Percentiles rank a stretch among this genome's conserved stretches.
Conservation (phyloP, 371 early-diverging fungal genomes). For the Apophysomyces trapeziformis region DNA sequence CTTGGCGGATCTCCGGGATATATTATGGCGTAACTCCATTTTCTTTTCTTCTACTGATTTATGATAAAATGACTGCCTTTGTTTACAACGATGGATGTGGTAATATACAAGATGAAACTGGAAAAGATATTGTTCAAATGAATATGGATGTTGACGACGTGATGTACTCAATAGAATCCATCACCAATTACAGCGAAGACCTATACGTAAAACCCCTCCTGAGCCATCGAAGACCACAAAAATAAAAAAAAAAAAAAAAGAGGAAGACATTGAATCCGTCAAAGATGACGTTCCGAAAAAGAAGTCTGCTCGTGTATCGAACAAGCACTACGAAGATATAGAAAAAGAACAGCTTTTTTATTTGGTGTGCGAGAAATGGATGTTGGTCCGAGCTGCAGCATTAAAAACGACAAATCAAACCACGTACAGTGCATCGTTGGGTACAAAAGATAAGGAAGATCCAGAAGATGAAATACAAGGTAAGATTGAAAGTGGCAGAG, state of each 20-base stretch:
- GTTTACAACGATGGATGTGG: conserved; percentile 15
- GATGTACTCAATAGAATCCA: conserved; percentile 5
- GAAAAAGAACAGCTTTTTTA: conserved; percentile 19
- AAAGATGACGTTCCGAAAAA: too few species aligned
- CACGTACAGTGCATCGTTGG: conserved; percentile 4
- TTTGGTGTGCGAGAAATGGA: conserved; percentile 13
- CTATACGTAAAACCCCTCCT: conserved; percentile 13
- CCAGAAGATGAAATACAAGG: conserved; percentile 17
- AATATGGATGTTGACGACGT: background rate
- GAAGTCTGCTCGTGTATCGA: too few species aligned
- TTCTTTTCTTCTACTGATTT: too few species aligned
- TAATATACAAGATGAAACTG: conserved; percentile 11
- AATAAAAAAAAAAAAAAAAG: conserved; percentile 5
- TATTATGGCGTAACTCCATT: too few species aligned
- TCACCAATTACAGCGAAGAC: conserved; percentile 22
- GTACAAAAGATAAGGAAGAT: conserved; percentile 3
- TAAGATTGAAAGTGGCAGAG: conserved; percentile 11
- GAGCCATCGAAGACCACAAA: conserved; percentile 5
- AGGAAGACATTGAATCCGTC: conserved; percentile 4
- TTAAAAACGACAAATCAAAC: conserved; percentile 13
- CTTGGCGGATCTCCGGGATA: too few species aligned
- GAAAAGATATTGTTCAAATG: conserved; percentile 15
- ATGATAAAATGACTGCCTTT: conserved; percentile 6
- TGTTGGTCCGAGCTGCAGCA: conserved; percentile 15
- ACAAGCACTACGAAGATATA: conserved; percentile 9